A percentile compares a stretch with the other conserved stretches of the same genome.
Evolutionary conservation across 345 rosid genomes (phyloP).

Genomic region (Linum usitatissimum): DNA sequence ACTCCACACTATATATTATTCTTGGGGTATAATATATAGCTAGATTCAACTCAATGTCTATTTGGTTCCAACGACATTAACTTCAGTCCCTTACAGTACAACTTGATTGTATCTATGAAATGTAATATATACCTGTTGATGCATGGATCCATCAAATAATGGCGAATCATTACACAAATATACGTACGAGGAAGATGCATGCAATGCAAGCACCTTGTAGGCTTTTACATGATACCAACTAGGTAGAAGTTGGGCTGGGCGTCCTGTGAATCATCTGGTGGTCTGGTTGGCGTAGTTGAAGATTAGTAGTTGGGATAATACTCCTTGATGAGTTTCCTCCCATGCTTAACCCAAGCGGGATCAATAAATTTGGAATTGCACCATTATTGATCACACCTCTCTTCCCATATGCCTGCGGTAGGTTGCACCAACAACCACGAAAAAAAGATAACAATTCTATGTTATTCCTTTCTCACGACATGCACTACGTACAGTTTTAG

Average conservation of each 20-base stretch:
- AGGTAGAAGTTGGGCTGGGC: neutral
- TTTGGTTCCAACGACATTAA: too few relatives aligned
- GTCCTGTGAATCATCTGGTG: constrained; percentile 2
- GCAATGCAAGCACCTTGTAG: neutral
- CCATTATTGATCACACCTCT: constrained; percentile 21
- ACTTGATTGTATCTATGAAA: too few relatives aligned
- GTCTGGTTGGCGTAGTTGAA: constrained; percentile 45
- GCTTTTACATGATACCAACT: neutral
- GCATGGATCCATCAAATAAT: too few relatives aligned
- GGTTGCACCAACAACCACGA: constrained; percentile 15
- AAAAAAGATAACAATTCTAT: neutral
- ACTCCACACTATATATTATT: too few relatives aligned
- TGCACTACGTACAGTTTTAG: neutral
- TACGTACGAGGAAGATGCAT: too few relatives aligned
- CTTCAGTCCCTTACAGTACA: too few relatives aligned
- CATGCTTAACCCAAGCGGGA: constrained; percentile 15
- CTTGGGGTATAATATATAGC: too few relatives aligned
- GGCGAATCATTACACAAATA: too few relatives aligned
- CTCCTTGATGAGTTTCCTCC: constrained; percentile 17
- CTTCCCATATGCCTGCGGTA: constrained; percentile 38
- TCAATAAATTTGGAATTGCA: constrained; percentile 21
- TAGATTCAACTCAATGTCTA: too few relatives aligned
- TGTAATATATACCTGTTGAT: too few relatives aligned
- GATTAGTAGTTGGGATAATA: constrained; percentile 25
- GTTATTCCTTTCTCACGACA: neutral